Evolutionary conservation across 345 rosid species (phyloP).

Genomic region (Pistacia integerrima): DNA sequence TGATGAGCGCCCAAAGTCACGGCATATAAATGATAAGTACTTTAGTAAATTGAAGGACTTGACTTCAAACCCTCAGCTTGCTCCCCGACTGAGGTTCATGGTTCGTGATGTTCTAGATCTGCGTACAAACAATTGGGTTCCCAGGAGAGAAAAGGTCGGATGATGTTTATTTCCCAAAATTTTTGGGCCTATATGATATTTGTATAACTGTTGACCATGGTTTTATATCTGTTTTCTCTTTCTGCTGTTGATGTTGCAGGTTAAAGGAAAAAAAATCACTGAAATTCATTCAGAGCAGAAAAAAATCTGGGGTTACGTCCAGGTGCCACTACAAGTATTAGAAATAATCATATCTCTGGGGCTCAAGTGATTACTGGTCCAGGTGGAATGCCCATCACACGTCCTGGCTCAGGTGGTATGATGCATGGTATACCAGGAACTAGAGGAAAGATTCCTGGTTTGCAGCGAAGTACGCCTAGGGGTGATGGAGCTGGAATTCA

Average conservation of each 20-base stretch:
- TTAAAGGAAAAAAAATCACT: conserved; percentile 86
- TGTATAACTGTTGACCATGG: neutral
- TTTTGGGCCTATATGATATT: too few species aligned
- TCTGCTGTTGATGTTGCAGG: conserved; percentile 43
- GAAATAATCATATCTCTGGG: conserved; percentile 57
- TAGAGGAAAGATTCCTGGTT: conserved; percentile 99
- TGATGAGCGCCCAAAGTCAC: conserved; percentile 66
- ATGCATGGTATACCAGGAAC: conserved; percentile 98
- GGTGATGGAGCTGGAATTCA: conserved; percentile 65
- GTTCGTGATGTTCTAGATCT: conserved; percentile 81
- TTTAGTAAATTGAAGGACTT: conserved; percentile 65
- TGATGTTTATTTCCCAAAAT: too few species aligned
- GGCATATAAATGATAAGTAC: conserved; percentile 67
- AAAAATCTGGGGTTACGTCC: conserved; percentile 88
- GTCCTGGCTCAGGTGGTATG: conserved; percentile 93
- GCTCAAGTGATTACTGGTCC: conserved; percentile 56
- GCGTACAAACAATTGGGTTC: conserved; percentile 84
- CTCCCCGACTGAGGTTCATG: conserved; percentile 73
- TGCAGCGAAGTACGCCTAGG: conserved; percentile 68
- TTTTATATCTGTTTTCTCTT: conserved; percentile 5
- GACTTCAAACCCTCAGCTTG: conserved; percentile 62
- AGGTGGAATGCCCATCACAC: conserved; percentile 58
- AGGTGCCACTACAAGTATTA: conserved; percentile 85
- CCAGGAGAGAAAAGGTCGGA: conserved; percentile 88
- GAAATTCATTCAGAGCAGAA: conserved; percentile 96